Evolutionary conservation across 306 rosid species (phyloP), one percentile per base, ranked within the genome.

Genomic region (Cucurbita argyrosperma): DNA sequence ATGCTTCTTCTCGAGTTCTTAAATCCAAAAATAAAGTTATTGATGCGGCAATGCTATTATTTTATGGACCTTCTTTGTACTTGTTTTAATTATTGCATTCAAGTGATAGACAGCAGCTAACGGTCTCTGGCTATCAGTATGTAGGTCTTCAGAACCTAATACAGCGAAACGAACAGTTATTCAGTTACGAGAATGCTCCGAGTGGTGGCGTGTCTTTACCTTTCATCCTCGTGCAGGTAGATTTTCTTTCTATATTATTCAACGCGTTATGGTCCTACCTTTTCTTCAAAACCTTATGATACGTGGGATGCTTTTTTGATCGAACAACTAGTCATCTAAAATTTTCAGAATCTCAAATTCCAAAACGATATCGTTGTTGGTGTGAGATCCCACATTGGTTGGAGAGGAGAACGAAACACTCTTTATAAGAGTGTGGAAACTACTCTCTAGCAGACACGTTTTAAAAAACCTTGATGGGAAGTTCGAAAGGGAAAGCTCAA

Each of bases 181-280:
- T 78, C 84, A 82, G 89, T 77, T 85, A 94, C 75, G 98, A 86
- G 78, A 86, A 90, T 85, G 87, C 92, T 51, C 98, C 97, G 64
- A 87, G 84, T 26, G 98, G 96, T 56, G 98, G 98, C 64, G 98
- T 94, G 78, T 86, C 97, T 71, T 88, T 94, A 69, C 98, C 98
- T 66, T 94, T 94, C 81, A 90, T 94, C 85, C 82, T 94, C 74
- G 98, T 94, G 70, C 97, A 94, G 90, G 98, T 90, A 89, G 4
- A 74, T 74, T 50, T 66, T 79, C 81, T 68, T 83, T 55, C 74
- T 66, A 16, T 52, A 70, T 5, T 71, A 77, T 79, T 35, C 62
- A 49, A 16, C 53, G 57, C 76, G 71, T 74, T 14, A 50, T 50
- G 8, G 15, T 50, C 42, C 72, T 61, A 12, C 45, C 23, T 63